These are phyloP conservation scores for Trichoderma arundinaceum DNA, from an alignment of 2,329 filamentous ascomycete genomes.

Conservation along the genomic window DNA sequence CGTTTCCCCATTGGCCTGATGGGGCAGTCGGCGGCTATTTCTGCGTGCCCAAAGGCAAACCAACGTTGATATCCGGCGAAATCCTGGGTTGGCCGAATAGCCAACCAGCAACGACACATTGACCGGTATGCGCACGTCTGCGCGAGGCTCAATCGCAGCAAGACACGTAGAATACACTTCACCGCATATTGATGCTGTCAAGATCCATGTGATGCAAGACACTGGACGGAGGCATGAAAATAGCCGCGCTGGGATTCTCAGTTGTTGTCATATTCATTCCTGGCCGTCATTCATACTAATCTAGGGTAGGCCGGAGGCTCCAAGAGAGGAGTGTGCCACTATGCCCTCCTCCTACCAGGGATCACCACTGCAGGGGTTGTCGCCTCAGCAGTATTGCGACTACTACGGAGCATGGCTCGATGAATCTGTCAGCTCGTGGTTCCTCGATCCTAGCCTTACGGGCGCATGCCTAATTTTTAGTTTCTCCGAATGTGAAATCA, in stretches of 20 bases:
- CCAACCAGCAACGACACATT: neutral
- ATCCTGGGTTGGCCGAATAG: neutral
- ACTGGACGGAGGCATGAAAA: neutral
- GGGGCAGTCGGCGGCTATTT: neutral
- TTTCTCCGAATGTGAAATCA: too few relatives aligned
- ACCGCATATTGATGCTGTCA: conserved; percentile 4
- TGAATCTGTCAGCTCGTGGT: too few relatives aligned
- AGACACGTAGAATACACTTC: conserved; percentile 1
- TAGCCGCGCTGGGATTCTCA: neutral
- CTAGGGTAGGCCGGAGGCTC: conserved; percentile 7
- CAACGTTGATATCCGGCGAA: neutral
- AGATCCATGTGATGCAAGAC: neutral
- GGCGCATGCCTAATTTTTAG: too few relatives aligned
- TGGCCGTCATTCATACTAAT: neutral
- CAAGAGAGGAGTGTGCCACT: neutral
- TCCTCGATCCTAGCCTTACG: too few relatives aligned
- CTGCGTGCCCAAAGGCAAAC: neutral
- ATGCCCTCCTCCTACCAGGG: too few relatives aligned
- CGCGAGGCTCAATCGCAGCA: neutral
- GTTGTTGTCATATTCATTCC: neutral
- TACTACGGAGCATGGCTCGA: too few relatives aligned
- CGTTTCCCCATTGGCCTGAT: neutral
- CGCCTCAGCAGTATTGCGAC: neutral
- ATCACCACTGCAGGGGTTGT: neutral
- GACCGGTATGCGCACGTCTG: neutral